Evolutionary conservation across 345 rosid species (phyloP), one percentile per base, ranked within the genome.

Genomic region (Rhizophora apiculata): DNA sequence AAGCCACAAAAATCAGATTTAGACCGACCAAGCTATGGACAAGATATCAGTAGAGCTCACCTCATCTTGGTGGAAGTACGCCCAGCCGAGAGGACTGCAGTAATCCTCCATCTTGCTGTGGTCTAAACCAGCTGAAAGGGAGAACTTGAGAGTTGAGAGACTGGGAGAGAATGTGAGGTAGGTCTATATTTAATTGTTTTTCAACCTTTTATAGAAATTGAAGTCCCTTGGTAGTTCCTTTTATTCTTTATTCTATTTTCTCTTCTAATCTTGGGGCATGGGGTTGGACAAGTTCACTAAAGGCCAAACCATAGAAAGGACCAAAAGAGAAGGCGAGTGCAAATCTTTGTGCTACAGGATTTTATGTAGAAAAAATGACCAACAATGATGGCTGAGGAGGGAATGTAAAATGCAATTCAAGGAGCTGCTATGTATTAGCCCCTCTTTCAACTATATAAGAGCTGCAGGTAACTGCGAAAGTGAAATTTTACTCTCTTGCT

Each of bases 81-180:
- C 74, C 84, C 78, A 79, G 64, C 67, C 59, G 9, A 78, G 73
- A 69, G 80, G 79, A 52, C 77, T 77, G 64, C 76, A 81, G 67
- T 79, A 75, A 34, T 81, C 84, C 32, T 83, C 87, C 89, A 85
- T 85, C 58, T 52, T 63, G 11, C 36, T 54, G 15, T 7, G 59
- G 7, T 37, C 11, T 31, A 55, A 22, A 22, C 11, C 16, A 24
- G 27, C 24, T 32, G 21, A 6, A 57, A 54, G 49, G 34, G 51
- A 32, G 53, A 19, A 8, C 18, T 60, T 8, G 37, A 34, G 37
- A 34, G 37, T 34, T 70, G 58, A 63, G 58, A 36, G 37, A 39
- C 27, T 9, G 8, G 29, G 9, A 6, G 9, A 60, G 24, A 22
- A 1, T n/a, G 71, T 20, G 8, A 39, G 63, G 65, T 29, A 62